Evolutionary conservation across 192 early-diverging fungal genomes (phyloP), one percentile per base, ranked within the genome.

Genomic region (Linnemannia elongata): DNA sequence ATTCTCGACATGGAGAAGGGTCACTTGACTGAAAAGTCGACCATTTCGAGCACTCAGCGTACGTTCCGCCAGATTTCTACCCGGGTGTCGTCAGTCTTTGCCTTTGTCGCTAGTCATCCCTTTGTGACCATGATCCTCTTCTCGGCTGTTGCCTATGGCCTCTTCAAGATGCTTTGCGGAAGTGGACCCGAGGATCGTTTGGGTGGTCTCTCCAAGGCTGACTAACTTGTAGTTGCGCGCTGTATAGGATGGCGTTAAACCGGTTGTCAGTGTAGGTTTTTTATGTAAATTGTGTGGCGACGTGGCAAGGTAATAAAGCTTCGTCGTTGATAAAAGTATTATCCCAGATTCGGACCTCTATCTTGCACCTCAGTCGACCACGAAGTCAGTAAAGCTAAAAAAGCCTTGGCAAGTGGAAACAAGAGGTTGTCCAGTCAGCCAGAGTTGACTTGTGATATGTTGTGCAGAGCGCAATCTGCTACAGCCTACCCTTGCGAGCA

Each of bases 181-280:
- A 35, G 35, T 35, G 83, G 73, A 47, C 49, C 79, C 27, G 79
- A 76, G 42, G 41, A 45, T 36, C 77, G 78, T 47, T 41, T 36
- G 15, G 83, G 72, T 27, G 74, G 78, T 38, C 35, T 85, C 13
- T 69, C 77, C 49, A 85, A 85, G 78, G 77, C 83, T 3, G 83
- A 85, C 39, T 85, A 77, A 77, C 55, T 36, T 38, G 54, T 33
- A 5, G 49, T 18, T 52, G 18, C 4, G 49, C 15, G 49, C 17
- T 4, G 18, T 52, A 3, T 52, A 52, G 49, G 49, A 20, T 20
- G 49, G 60, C 30, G 38, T 57, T 57, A 27, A n/a, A n/a, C n/a
- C n/a, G n/a, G n/a, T n/a, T n/a, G n/a, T n/a, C n/a, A n/a, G n/a
- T n/a, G n/a, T n/a, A n/a, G n/a, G 55, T 27, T 27, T 24, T 57